phyloP scores from a whole-genome alignment of 305 asterid genomes.

The Fraxinus dipetala region DNA sequence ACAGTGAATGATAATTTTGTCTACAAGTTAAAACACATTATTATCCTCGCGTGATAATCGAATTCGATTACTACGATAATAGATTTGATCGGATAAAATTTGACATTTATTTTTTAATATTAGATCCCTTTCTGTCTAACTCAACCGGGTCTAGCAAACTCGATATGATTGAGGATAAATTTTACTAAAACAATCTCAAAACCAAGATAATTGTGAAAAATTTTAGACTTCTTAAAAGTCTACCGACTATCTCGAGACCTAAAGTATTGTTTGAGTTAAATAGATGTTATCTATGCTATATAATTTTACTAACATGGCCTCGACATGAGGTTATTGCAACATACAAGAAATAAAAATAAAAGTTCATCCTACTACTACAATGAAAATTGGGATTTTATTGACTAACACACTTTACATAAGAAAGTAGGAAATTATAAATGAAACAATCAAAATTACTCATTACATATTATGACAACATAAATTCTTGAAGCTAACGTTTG shows the following conservation, averaged over 20 bases:
- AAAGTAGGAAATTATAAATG: background rate
- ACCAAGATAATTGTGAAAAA: background rate
- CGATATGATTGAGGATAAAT: background rate
- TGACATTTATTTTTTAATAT: background rate
- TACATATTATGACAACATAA: conserved; percentile 14
- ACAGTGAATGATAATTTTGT: background rate
- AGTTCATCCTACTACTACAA: background rate
- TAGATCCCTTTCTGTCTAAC: background rate
- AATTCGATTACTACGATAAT: background rate
- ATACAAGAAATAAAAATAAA: background rate
- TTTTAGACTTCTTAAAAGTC: background rate
- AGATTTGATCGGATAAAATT: background rate
- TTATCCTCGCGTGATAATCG: background rate
- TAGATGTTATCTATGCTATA: background rate
- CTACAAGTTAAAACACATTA: background rate
- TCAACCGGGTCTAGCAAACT: background rate
- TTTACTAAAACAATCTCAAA: background rate
- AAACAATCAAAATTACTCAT: conserved; percentile 14
- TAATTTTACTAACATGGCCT: background rate
- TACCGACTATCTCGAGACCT: background rate
- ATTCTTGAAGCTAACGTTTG: background rate
- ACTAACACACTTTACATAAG: conserved; percentile 11
- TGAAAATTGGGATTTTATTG: background rate
- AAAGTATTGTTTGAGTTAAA: background rate
- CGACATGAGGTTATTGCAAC: background rate